A percentile compares a stretch with the other conserved stretches of the same genome.
These are phyloP conservation scores for Salvia hispanica DNA, from an alignment of 257 asterid genomes.

Conservation along the genomic window DNA sequence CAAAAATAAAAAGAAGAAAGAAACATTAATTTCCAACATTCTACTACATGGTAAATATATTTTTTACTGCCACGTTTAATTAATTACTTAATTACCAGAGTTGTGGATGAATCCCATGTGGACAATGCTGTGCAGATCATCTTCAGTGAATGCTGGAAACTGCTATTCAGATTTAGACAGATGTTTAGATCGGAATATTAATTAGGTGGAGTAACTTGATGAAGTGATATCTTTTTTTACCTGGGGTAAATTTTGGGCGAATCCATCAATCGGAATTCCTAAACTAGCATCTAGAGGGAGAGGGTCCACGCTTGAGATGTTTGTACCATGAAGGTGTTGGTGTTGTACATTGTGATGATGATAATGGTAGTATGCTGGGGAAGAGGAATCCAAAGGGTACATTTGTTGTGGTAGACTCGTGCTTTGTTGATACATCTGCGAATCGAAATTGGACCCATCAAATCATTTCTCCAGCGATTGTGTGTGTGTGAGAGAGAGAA, in stretches of 20 bases:
- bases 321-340: conserved; percentile 36
- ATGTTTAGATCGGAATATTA: background rate
- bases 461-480: conserved; percentile 22
- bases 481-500: background rate
- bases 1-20: background rate
- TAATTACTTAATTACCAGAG: conserved; percentile 58
- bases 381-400: no score
- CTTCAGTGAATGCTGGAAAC: conserved; percentile 72
- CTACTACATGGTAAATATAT: background rate
- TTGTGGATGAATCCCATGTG: conserved; percentile 75
- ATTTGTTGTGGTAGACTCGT: no score
- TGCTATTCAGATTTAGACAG: conserved; percentile 29
- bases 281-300: conserved; percentile 32
- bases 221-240: conserved; percentile 29
- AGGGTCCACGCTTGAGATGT: conserved; percentile 42
- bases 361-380: no score
- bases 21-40: conserved; percentile 9
- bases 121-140: conserved; percentile 86
- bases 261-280: conserved; percentile 48
- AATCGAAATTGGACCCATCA: conserved; percentile 37
- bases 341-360: conserved; percentile 32
- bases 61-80: background rate
- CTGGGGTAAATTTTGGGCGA: conserved; percentile 55
- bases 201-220: conserved; percentile 3
- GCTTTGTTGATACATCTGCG: conserved; percentile 51